Percentiles rank a stretch among this genome's conserved stretches.
These are phyloP conservation scores for Glycyrrhiza uralensis DNA, from an alignment of 306 rosid genomes.

Conservation along the genomic window DNA sequence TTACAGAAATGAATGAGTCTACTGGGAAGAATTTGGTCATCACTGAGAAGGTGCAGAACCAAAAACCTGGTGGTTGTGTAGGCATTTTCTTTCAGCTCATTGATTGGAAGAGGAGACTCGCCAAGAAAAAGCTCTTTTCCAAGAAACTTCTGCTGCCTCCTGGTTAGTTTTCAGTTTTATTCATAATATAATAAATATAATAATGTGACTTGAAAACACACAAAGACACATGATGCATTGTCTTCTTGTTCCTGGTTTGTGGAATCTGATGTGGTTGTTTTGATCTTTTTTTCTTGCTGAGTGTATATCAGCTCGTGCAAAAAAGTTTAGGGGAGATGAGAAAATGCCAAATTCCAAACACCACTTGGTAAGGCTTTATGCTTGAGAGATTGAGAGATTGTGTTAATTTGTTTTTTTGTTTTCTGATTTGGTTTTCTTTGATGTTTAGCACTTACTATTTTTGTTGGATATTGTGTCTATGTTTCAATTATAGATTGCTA, in stretches of 20 bases:
- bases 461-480: constrained; percentile 4
- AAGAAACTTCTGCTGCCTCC: constrained; percentile 73
- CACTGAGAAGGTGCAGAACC: constrained; percentile 61
- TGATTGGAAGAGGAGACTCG: constrained; percentile 80
- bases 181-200: no score
- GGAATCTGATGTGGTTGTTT: constrained; percentile 23
- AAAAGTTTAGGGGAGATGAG: constrained; percentile 70
- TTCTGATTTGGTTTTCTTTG: neutral
- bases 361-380: constrained; percentile 58
- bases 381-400: neutral
- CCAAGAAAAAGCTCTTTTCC: constrained; percentile 84
- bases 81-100: constrained; percentile 93
- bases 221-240: neutral
- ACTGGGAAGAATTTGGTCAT: constrained; percentile 54
- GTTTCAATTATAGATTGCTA: constrained; percentile 63
- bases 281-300: constrained; percentile 24
- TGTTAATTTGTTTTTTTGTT: neutral
- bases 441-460: neutral
- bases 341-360: constrained; percentile 70
- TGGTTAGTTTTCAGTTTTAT: constrained; percentile 42
- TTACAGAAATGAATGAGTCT: constrained; percentile 57
- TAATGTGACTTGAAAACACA: neutral
- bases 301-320: constrained; percentile 51
- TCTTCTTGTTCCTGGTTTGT: neutral
- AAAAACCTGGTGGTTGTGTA: constrained; percentile 70